Percentiles rank a stretch among this genome's conserved stretches.
Conservation (phyloP, 2,329 filamentous ascomycete species). For the Colletotrichum cereale region DNA sequence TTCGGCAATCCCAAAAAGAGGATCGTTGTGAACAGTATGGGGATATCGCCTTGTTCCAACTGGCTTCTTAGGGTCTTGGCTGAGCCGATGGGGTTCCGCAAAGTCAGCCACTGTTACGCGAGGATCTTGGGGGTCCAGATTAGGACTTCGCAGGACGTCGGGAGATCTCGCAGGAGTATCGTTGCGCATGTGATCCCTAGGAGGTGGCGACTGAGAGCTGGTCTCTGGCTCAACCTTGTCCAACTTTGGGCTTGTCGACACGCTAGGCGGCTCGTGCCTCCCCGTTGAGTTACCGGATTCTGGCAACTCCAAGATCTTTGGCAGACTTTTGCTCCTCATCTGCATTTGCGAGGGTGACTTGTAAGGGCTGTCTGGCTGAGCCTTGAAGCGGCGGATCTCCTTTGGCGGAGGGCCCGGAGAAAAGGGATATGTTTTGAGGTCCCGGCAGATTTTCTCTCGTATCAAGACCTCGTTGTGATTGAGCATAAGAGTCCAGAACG, state of each 20-base stretch:
- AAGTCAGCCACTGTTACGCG: slow-evolving; percentile 11
- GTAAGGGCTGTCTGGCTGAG: slow-evolving; percentile 14
- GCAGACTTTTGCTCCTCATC: slow-evolving; percentile 10
- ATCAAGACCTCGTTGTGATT: slow-evolving; percentile 30
- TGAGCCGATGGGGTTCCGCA: slow-evolving; percentile 25
- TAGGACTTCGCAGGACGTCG: slow-evolving; percentile 22
- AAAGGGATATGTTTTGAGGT: slow-evolving; percentile 11
- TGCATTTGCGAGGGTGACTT: slow-evolving; percentile 22
- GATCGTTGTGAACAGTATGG: slow-evolving; percentile 26
- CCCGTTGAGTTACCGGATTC: slow-evolving; percentile 11
- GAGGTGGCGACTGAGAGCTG: background rate
- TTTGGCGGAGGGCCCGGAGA: slow-evolving; percentile 9
- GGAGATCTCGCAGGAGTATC: slow-evolving; percentile 33
- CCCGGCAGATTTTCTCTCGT: slow-evolving; percentile 30
- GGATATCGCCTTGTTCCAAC: background rate
- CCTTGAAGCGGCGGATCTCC: slow-evolving; percentile 30
- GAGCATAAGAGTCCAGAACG: slow-evolving; percentile 17
- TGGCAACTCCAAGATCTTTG: slow-evolving; percentile 15
- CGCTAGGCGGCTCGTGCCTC: background rate
- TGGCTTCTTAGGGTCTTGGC: slow-evolving; percentile 14
- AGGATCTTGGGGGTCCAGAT: slow-evolving; percentile 9
- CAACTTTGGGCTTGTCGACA: background rate
- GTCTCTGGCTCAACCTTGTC: background rate
- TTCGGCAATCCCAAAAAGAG: slow-evolving; percentile 22
- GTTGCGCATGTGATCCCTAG: background rate